Base-by-base conservation (phyloP, 306 rosid species). In the Phaseolus lunatus region DNA sequence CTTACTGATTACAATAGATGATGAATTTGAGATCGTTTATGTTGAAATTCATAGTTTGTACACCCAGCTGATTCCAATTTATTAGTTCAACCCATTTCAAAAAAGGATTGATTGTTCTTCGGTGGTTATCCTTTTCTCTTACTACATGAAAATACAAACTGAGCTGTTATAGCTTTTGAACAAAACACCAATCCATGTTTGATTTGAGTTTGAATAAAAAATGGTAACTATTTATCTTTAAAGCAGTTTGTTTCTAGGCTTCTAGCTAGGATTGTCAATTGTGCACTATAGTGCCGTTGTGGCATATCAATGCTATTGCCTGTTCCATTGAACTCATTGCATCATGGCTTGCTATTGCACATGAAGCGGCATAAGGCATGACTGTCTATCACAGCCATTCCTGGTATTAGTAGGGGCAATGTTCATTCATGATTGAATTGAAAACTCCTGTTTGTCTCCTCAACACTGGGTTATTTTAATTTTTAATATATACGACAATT, bases 11-110 rank as follows among this genome's bases (percentile, higher is more conserved):
- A 53, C 44, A 77, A 3, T 1, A 7, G 13, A 26, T 9, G 71
- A 63, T 14, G 48, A 10, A 64, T 27, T 57, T 39, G 52, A 70
- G 75, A 29, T 57, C 7, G 50, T 69, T 14, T 61, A 37, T 64
- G 5, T 37, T 73, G 43, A 72, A 67, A 58, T 47, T 41, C 15
- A 18, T 35, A 57, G 62, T 13, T 65, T 64, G 39, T 39, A 9
- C 44, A 39, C 13, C 44, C 13, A 39, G 2, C 44, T 9, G 44
- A 39, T 39, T 39, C 3, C 44, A 39, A 9, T 9, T 39, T 39
- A 39, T 39, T 39, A 39, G 13, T 2, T 39, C 13, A 39, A 50
- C 14, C 33, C 29, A 78, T 80, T 9, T 57, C n/a, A 26, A 67
- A 58, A 69, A 9, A 9, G 9, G 44, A 39, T 9, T 39, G 44